Conservation (phyloP, 495 filamentous ascomycete genomes). For the Astrothelium macrocarpum region DNA sequence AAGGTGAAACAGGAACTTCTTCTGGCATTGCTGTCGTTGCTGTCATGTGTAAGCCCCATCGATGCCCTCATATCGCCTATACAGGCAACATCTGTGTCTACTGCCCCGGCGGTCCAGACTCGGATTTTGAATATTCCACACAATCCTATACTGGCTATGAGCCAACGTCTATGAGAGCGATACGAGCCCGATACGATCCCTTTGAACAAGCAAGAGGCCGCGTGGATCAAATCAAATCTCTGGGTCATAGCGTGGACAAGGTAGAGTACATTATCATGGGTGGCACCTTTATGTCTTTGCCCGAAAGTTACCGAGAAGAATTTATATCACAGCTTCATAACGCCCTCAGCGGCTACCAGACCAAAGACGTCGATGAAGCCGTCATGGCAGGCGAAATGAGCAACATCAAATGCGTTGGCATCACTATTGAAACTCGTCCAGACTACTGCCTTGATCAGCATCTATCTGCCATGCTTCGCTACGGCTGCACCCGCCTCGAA, state of each 20-base stretch:
- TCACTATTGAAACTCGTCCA: slow-evolving; percentile 93
- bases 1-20: slow-evolving; percentile 55
- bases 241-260: slow-evolving; percentile 96
- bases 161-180: slow-evolving; percentile 95
- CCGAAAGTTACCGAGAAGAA: slow-evolving; percentile 75
- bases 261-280: slow-evolving; percentile 99
- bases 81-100: slow-evolving; percentile 99
- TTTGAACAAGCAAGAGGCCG: slow-evolving; percentile 94
- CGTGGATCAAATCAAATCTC: slow-evolving; percentile 88
- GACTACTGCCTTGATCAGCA: slow-evolving; percentile 94
- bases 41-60: slow-evolving; percentile 98
- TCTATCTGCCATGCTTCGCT: slow-evolving; percentile 86
- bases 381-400: slow-evolving; percentile 87
- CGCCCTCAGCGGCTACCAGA: slow-evolving; percentile 85
- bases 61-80: slow-evolving; percentile 94
- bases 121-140: slow-evolving; percentile 97
- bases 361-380: slow-evolving; percentile 86
- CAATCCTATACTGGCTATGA: slow-evolving; percentile 98
- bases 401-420: slow-evolving; percentile 92
- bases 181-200: slow-evolving; percentile 92
- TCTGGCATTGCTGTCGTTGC: slow-evolving; percentile 98
- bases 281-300: slow-evolving; percentile 95
- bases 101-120: slow-evolving; percentile 93
- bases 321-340: slow-evolving; percentile 97
- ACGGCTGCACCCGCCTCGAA: slow-evolving; percentile 91